Evolutionary conservation across 805 yeast species (phyloP), one percentile per base, ranked within the genome.

Genomic region (Starmerella tilneyi): DNA sequence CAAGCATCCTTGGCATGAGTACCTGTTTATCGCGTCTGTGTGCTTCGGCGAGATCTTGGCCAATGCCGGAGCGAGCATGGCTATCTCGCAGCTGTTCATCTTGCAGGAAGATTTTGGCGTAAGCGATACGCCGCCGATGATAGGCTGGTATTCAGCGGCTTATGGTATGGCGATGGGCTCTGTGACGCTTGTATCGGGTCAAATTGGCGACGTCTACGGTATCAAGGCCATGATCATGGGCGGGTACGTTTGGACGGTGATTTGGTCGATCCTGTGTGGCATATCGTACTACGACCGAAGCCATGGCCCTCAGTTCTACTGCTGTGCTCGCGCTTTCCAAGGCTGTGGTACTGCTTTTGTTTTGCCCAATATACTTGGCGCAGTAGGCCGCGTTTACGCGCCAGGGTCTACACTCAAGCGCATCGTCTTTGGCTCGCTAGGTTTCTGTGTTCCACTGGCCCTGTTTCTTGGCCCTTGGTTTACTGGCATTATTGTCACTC

Each of bases 161-260:
- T 80, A 75, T 58, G 76, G 84, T 0, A 61, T 81, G 45, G 77
- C 84, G 0, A 75, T 79, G 7, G 88, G 89, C 11, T 78, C 89
- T 0, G 76, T 81, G 50, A 81, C 81, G 39, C 61, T 81, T 23
- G 67, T 77, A 5, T 71, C 80, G 31, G 89, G 89, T 13, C 69
- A 78, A 44, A 57, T 79, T 41, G 89, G 92, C 31, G 92, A 82
- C 55, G 63, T 81, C 12, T 75, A 74, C 51, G 89, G 89, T 0
- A 65, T 79, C 42, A 77, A 75, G 47, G 63, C 59, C 34, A 59
- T 75, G 11, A 67, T 78, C 42, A 34, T 75, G 0, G 52, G 66
- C 8, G 84, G 88, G 1, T 76, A 76, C 60, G 41, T 61, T 9
- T 72, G 81, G 75, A 61, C 71, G 3, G 56, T 69, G 0, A 24